These are phyloP conservation scores for Pythium volutum DNA, from an alignment of 352 stramenopile genomes.

Conservation along the genomic window DNA sequence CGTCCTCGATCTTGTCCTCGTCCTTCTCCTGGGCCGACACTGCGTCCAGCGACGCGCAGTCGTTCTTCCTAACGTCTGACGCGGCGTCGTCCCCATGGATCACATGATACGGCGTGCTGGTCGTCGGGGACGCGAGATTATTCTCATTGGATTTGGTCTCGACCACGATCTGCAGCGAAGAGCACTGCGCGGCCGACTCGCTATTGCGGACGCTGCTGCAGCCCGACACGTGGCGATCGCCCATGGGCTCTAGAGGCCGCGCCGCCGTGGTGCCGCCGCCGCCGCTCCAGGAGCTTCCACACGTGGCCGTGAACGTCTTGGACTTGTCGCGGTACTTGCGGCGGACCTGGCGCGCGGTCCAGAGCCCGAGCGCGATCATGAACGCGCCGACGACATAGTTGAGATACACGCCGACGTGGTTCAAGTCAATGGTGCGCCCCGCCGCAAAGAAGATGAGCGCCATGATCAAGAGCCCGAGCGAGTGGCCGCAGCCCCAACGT, in stretches of 20 bases:
- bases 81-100: not conserved
- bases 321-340: slow-evolving; percentile 26
- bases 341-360: slow-evolving; percentile 34
- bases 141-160: not conserved
- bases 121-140: not conserved
- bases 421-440: slow-evolving; percentile 37
- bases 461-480: slow-evolving; percentile 67
- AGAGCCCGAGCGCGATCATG: slow-evolving; percentile 54
- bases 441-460: slow-evolving; percentile 57
- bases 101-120: not conserved
- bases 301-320: too few relatives aligned
- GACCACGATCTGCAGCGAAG: not conserved
- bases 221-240: not conserved
- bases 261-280: not conserved
- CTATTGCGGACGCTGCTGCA: not conserved
- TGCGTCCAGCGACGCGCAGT: not conserved
- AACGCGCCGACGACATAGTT: slow-evolving; percentile 57
- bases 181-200: not conserved
- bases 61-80: too few relatives aligned
- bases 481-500: slow-evolving; percentile 85
- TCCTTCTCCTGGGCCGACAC: not conserved
- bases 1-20: not conserved
- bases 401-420: slow-evolving; percentile 42
- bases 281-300: not conserved
- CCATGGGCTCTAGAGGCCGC: slow-evolving; percentile 9